phyloP scores from a whole-genome alignment of 116 monocot species.

The Dioscorea cayenensis region DNA sequence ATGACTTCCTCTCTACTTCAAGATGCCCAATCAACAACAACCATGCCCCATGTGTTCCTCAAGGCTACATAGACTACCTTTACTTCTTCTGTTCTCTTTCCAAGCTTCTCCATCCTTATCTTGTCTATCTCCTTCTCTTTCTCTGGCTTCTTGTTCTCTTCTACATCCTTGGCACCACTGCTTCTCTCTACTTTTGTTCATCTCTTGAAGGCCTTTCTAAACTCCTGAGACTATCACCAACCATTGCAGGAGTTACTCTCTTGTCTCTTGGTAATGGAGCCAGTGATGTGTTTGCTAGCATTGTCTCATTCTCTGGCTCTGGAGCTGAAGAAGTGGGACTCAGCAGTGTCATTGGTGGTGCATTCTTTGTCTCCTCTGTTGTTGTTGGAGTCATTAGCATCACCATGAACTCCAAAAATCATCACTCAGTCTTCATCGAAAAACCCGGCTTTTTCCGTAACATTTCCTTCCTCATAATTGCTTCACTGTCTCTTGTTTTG shows the following conservation, averaged over 20 bases:
- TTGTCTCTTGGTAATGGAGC: conserved; percentile 68
- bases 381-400: conserved; percentile 17
- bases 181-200: conserved; percentile 57
- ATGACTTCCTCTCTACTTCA: no score
- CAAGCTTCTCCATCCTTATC: conserved; percentile 20
- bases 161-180: conserved; percentile 54
- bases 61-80: conserved; percentile 54
- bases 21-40: not conserved
- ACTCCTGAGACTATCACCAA: conserved; percentile 37
- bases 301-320: conserved; percentile 35
- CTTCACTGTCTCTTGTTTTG: conserved; percentile 17
- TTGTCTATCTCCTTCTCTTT: no score
- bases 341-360: conserved; percentile 51
- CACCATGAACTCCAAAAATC: no score
- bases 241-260: conserved; percentile 60
- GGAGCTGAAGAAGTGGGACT: conserved; percentile 27
- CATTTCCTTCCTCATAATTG: conserved; percentile 3
- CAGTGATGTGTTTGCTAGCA: conserved; percentile 45
- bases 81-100: conserved; percentile 4
- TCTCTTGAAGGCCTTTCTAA: conserved; percentile 45
- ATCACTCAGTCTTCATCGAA: no score
- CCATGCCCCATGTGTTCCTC: conserved; percentile 13
- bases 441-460: no score
- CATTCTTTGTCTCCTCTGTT: conserved; percentile 52
- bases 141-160: conserved; percentile 47